Evolutionary conservation across 306 rosid genomes (phyloP), one percentile per base, ranked within the genome.

Genomic region (Lagenaria siceraria): DNA sequence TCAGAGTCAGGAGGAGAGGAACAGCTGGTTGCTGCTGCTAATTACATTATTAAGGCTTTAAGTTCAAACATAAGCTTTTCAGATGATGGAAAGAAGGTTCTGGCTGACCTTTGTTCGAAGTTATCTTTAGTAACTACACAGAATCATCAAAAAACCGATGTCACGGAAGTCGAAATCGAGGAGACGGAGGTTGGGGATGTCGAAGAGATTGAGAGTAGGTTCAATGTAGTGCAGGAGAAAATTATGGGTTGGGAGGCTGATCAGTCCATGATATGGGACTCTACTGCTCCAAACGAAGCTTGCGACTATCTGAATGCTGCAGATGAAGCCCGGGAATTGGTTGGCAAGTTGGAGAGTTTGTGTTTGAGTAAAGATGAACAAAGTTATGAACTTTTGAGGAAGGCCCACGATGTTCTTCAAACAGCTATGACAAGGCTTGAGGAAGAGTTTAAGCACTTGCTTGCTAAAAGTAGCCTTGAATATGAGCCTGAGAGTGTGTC

Each of bases 341-440:
- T 87, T 6, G 84, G 80, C 21, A 83, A 87, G 74, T 80, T 91
- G 58, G 94, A 90, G 84, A 60, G 88, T 75, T 56, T 85, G 84
- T 55, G 86, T 79, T 77, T 82, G 83, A 85, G 62, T 75, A 85
- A 85, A 71, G 88, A 86, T 78, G 90, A 87, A 13, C 81, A 77
- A 31, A 89, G 84, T 78, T 82, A 77, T 15, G 83, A 79, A 84
- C 74, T 83, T 21, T 77, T 85, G 77, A 77, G 81, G 55, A 87
- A 78, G 83, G 96, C 90, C 48, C 82, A 85, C 70, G 95, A 82
- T 78, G 87, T 91, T 82, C 97, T 94, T 78, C 98, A 94, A 78
- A 89, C 86, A 4, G 94, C 98, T 6, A 94, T 94, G 98, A 87
- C 86, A 1, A 82, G 89, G 80, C 91, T 94, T 14, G 98, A 91